These are phyloP conservation scores for Trichophyton simii DNA, from an alignment of 2,329 filamentous ascomycete genomes.

Conservation along the genomic window DNA sequence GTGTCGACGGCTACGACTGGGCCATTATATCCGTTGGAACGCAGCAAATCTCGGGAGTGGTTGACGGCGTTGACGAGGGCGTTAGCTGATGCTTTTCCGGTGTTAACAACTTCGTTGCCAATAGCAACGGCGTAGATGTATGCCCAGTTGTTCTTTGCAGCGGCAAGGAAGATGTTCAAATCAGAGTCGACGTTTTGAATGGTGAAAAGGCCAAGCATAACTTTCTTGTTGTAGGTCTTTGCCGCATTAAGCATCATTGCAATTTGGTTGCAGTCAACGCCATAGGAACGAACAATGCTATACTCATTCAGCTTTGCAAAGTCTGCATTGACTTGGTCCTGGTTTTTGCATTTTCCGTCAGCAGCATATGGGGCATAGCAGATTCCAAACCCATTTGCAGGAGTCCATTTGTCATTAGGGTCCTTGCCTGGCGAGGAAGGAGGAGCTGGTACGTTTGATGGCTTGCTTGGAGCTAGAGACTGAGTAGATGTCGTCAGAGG, in stretches of 20 bases:
- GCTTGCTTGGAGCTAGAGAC: background rate
- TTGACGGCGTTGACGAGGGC: slow-evolving; percentile 38
- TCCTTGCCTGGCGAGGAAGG: background rate
- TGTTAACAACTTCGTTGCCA: slow-evolving; percentile 71
- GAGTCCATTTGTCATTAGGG: background rate
- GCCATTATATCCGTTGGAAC: slow-evolving; percentile 53
- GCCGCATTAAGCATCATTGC: slow-evolving; percentile 50
- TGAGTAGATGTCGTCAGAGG: background rate
- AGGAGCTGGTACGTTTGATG: background rate
- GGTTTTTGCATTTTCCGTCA: slow-evolving; percentile 53
- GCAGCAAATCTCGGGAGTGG: slow-evolving; percentile 46
- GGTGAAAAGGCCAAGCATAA: slow-evolving; percentile 65
- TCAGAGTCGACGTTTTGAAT: slow-evolving; percentile 45
- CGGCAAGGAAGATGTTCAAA: slow-evolving; percentile 48
- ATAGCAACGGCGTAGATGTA: slow-evolving; percentile 59
- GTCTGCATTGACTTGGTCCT: slow-evolving; percentile 51
- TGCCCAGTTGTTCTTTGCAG: slow-evolving; percentile 53
- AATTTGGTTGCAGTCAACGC: slow-evolving; percentile 65
- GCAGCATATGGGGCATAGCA: slow-evolving; percentile 47
- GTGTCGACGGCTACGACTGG: slow-evolving; percentile 72
- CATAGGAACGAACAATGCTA: slow-evolving; percentile 61
- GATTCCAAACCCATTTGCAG: slow-evolving; percentile 34
- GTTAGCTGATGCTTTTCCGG: slow-evolving; percentile 40
- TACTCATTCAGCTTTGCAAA: slow-evolving; percentile 48
- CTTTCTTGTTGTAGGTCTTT: slow-evolving; percentile 50